Percentiles rank a stretch among this genome's conserved stretches.
phyloP scores from a whole-genome alignment of 768 basidiomycete genomes.

The Cyathus striatus region DNA sequence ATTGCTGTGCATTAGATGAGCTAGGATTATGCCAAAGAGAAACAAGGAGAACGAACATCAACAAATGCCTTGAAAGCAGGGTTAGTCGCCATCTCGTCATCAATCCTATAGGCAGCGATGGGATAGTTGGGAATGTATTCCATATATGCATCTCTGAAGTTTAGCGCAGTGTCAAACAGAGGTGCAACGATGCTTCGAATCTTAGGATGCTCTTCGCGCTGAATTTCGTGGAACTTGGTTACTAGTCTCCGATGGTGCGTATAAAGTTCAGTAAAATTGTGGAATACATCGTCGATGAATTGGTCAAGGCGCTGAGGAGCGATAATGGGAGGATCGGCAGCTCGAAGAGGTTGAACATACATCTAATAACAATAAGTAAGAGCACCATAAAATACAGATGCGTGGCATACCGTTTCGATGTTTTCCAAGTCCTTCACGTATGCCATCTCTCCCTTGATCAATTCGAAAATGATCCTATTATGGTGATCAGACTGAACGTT shows the following conservation, averaged over 20 bases:
- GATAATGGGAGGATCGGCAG: constrained; percentile 74
- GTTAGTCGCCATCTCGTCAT: constrained; percentile 84
- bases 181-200: constrained; percentile 80
- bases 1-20: constrained; percentile 23
- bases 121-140: constrained; percentile 94
- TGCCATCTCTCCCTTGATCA: constrained; percentile 94
- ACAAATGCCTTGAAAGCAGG: constrained; percentile 76
- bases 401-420: constrained; percentile 59
- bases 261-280: constrained; percentile 77
- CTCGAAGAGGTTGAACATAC: constrained; percentile 72
- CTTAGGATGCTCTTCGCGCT: constrained; percentile 80
- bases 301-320: constrained; percentile 59
- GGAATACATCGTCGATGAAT: constrained; percentile 86
- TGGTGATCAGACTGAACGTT: neutral
- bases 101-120: constrained; percentile 82
- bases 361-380: constrained; percentile 42
- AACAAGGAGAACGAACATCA: constrained; percentile 45
- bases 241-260: constrained; percentile 73
- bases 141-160: constrained; percentile 90
- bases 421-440: constrained; percentile 91
- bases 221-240: constrained; percentile 78
- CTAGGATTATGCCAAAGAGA: constrained; percentile 12
- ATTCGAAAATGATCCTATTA: constrained; percentile 81
- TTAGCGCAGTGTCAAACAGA: constrained; percentile 83
- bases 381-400: neutral